Percentiles rank a stretch among this genome's conserved stretches.
These are phyloP conservation scores for Scenedesmus sp. DNA, from an alignment of 163 green algal genomes.

Conservation along the genomic window DNA sequence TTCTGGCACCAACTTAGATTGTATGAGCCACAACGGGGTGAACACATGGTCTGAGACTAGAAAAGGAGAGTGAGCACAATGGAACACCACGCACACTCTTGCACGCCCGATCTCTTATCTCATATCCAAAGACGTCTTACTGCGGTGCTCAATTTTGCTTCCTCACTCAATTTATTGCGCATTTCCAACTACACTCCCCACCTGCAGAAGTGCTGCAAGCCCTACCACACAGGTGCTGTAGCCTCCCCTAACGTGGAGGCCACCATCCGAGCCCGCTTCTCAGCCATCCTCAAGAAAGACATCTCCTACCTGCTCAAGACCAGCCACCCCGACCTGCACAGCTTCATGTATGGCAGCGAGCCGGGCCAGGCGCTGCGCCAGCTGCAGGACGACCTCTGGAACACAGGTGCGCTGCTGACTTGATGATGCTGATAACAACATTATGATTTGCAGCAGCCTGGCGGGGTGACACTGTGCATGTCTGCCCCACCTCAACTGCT, in stretches of 20 bases:
- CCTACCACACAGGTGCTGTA: conserved; percentile 20
- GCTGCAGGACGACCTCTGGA: conserved; percentile 37
- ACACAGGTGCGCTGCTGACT: neutral
- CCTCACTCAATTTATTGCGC: too few species aligned
- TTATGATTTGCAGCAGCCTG: too few species aligned
- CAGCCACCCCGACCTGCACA: conserved; percentile 45
- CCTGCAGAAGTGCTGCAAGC: conserved; percentile 50
- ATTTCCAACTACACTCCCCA: neutral
- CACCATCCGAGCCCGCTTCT: conserved; percentile 51
- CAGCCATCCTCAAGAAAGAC: conserved; percentile 47
- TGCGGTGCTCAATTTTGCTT: too few species aligned
- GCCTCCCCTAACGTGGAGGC: conserved; percentile 36
- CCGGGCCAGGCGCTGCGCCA: conserved; percentile 3
- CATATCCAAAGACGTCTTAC: too few species aligned
- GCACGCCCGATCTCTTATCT: too few species aligned
- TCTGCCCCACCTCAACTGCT: too few species aligned
- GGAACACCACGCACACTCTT: too few species aligned
- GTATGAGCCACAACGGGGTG: too few species aligned
- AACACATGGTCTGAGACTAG: too few species aligned
- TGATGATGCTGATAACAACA: neutral
- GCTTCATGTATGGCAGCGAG: conserved; percentile 40
- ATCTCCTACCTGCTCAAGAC: conserved; percentile 44
- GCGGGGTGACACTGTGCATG: too few species aligned
- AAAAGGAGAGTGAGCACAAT: too few species aligned
- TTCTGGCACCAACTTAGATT: too few species aligned